phyloP scores from a whole-genome alignment of 768 basidiomycete species.

The Suillus ampliporus region DNA sequence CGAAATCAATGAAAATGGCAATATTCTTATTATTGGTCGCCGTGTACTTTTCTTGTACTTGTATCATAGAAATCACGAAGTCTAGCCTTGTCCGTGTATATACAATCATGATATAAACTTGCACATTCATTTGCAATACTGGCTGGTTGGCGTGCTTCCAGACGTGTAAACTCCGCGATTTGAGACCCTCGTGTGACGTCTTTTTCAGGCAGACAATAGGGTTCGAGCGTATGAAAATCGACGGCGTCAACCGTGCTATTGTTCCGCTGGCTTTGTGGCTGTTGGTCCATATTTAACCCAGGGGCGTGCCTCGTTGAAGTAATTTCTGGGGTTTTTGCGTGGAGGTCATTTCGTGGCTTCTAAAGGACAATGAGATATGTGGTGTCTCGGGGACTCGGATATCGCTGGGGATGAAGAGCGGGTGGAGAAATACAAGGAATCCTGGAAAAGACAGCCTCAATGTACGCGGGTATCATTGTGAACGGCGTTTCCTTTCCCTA shows the following conservation, averaged over 20 bases:
- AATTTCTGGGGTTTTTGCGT: background rate
- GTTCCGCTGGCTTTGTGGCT: background rate
- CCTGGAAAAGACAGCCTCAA: background rate
- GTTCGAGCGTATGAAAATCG: background rate
- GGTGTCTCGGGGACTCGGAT: background rate
- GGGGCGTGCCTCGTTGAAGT: background rate
- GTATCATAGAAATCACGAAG: too few relatives aligned
- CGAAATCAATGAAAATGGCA: constrained; percentile 2
- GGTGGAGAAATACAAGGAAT: background rate
- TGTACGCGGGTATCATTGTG: too few relatives aligned
- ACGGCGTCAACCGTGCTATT: background rate
- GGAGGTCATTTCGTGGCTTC: background rate
- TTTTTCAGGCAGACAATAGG: background rate
- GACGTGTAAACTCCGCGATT: constrained; percentile 5
- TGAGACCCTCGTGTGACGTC: background rate
- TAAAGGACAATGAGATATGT: constrained; percentile 3
- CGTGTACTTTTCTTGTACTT: constrained; percentile 1
- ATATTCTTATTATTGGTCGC: background rate
- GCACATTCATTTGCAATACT: background rate
- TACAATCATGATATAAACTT: background rate
- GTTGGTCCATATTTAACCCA: background rate
- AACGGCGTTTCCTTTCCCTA: too few relatives aligned
- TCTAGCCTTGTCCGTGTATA: background rate
- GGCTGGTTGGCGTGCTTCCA: background rate
- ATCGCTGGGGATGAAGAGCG: background rate